Percentiles rank a stretch among this genome's conserved stretches.
phyloP scores from a whole-genome alignment of 495 filamentous ascomycete genomes.

The Lindgomyces ingoldianus region DNA sequence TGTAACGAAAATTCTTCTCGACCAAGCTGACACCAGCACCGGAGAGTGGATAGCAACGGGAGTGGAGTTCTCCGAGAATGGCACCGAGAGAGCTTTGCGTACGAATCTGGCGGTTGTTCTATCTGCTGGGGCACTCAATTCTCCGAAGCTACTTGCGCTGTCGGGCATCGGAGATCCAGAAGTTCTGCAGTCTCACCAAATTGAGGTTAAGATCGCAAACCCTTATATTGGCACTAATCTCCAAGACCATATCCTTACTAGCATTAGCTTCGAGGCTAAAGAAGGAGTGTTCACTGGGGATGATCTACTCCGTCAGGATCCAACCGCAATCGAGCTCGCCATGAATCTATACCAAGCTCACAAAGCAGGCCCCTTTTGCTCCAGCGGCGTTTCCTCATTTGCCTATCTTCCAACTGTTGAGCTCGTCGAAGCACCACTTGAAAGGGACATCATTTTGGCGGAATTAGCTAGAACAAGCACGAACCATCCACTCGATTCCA shows the following conservation, averaged over 20 bases:
- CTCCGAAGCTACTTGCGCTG: constrained; percentile 12
- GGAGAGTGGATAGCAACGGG: no score
- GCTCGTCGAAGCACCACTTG: neutral
- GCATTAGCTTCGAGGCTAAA: constrained; percentile 13
- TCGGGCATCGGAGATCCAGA: constrained; percentile 10
- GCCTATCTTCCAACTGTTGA: neutral
- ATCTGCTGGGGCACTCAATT: neutral
- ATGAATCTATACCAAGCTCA: neutral
- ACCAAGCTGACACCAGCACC: no score
- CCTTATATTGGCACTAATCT: constrained; percentile 5
- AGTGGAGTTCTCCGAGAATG: no score
- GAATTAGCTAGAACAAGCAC: neutral
- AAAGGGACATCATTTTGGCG: neutral
- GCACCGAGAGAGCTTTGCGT: no score
- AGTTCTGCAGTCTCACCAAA: neutral
- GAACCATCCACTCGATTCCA: constrained; percentile 7
- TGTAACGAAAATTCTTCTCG: no score
- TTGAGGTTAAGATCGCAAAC: neutral
- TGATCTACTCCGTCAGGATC: constrained; percentile 16
- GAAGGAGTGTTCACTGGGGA: neutral
- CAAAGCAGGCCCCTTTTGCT: neutral
- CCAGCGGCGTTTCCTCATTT: constrained; percentile 14
- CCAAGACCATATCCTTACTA: constrained; percentile 3
- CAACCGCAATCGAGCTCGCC: neutral
- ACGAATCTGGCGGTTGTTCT: constrained; percentile 27